Conservation (phyloP, 805 yeast genomes). For the Brettanomyces bruxellensis region DNA sequence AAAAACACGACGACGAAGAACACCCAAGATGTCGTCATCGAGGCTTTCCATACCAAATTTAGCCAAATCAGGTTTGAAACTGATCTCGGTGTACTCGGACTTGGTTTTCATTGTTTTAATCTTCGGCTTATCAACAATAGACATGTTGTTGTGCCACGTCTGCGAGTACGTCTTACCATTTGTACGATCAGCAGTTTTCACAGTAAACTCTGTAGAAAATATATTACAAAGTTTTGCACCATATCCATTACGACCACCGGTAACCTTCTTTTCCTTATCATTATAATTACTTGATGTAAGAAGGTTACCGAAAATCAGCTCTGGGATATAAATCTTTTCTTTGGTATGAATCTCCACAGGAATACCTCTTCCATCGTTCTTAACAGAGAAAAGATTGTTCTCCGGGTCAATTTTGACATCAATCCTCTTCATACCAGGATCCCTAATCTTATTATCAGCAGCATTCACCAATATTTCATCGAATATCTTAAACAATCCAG, state of each 20-base stretch:
- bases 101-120: conserved; percentile 51
- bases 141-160: conserved; percentile 85
- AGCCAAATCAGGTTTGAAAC: conserved; percentile 79
- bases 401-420: conserved; percentile 78
- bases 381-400: conserved; percentile 63
- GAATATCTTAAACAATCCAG: conserved; percentile 92
- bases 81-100: conserved; percentile 75
- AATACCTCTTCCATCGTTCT: conserved; percentile 92
- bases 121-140: conserved; percentile 62
- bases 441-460: conserved; percentile 96
- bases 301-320: conserved; percentile 89
- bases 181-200: conserved; percentile 80
- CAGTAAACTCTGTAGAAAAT: conserved; percentile 75
- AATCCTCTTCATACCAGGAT: conserved; percentile 78
- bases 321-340: conserved; percentile 91
- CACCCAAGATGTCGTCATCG: conserved; percentile 77
- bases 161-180: conserved; percentile 62
- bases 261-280: conserved; percentile 89
- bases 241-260: conserved; percentile 97
- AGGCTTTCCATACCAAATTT: conserved; percentile 80
- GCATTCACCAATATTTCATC: conserved; percentile 97
- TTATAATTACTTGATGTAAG: conserved; percentile 94
- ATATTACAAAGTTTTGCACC: conserved; percentile 98
- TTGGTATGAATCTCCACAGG: conserved; percentile 90
- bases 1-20: conserved; percentile 85